phyloP scores from a whole-genome alignment of 306 rosid genomes.

The Pterocarpus macrocarpus region DNA sequence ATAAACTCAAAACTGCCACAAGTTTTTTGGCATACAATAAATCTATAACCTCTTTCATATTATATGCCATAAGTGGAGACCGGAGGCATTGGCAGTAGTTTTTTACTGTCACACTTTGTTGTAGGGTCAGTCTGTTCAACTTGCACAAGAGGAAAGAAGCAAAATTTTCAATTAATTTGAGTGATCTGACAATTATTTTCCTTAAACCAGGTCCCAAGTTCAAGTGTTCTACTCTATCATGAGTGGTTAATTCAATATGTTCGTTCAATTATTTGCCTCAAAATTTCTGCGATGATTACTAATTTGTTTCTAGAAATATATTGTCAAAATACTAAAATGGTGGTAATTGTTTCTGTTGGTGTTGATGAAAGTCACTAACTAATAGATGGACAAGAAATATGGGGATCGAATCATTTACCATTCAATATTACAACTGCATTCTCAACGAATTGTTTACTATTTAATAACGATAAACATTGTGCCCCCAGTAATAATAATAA shows the following conservation, averaged over 20 bases:
- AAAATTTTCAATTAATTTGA: not conserved
- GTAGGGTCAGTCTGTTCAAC: no score
- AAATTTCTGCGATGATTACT: not conserved
- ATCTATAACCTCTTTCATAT: not conserved
- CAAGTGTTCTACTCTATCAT: not conserved
- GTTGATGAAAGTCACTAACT: no score
- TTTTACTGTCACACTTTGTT: no score
- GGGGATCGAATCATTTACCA: no score
- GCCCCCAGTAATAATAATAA: no score
- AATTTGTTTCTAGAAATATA: not conserved
- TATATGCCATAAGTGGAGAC: not conserved
- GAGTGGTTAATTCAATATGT: not conserved
- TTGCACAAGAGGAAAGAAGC: not conserved
- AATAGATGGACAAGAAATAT: no score
- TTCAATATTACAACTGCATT: no score
- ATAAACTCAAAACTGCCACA: constrained; percentile 30
- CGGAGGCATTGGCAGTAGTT: no score
- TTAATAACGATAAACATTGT: no score
- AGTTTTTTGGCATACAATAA: constrained; percentile 7
- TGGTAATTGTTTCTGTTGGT: no score
- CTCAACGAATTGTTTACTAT: no score
- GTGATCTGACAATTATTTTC: not conserved
- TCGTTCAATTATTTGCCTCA: not conserved
- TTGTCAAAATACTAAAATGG: no score
- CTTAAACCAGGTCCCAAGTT: not conserved